Evolutionary conservation across 2,329 filamentous ascomycete species (phyloP), one percentile per base, ranked within the genome.

Genomic region (Fusarium devonianum): DNA sequence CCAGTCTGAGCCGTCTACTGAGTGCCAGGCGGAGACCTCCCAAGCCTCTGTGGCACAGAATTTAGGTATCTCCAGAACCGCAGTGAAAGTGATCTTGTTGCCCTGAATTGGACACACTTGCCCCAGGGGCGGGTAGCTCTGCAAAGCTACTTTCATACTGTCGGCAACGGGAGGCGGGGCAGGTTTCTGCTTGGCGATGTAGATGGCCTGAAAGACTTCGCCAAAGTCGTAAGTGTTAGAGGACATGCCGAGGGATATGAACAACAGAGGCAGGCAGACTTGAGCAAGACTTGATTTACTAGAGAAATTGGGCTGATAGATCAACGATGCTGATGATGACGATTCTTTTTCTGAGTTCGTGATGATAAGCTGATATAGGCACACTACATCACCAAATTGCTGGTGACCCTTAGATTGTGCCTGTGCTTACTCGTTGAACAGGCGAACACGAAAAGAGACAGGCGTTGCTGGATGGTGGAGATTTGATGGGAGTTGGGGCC

Each of bases 1-100:
- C 84, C 80, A 77, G 58, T 77, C 76, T 18, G 73, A 68, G 40
- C 82, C 80, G 60, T 88, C 85, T 55, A 64, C 55, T 4, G 78
- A 79, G 48, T 90, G 84, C 90, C 91, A 96, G 7, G 95, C 71
- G 12, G 83, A 82, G 22, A 91, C 82, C 61, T 94, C 81, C 87
- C 89, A 94, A 14, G 77, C 64, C 53, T 83, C 75, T 12, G 81
- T 73, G 7, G 77, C 76, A 35, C 80, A 79, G 25, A 75, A 75
- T 16, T 69, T 71, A 29, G 83, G 82, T 30, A 87, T 82, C 60
- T 92, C 86, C 22, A 96, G 77, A 10, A 92, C 71, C 6, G 88
- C 86, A 1, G 82, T 86, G 59, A 97, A 87, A 1, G 69, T 67
- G 28, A 88, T 75, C 64, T 79, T 60, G 2, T 65, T 64, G 14